Percentiles rank a stretch among this genome's conserved stretches.
phyloP scores from a whole-genome alignment of 2,329 filamentous ascomycete species.

The Aspergillus piperis region DNA sequence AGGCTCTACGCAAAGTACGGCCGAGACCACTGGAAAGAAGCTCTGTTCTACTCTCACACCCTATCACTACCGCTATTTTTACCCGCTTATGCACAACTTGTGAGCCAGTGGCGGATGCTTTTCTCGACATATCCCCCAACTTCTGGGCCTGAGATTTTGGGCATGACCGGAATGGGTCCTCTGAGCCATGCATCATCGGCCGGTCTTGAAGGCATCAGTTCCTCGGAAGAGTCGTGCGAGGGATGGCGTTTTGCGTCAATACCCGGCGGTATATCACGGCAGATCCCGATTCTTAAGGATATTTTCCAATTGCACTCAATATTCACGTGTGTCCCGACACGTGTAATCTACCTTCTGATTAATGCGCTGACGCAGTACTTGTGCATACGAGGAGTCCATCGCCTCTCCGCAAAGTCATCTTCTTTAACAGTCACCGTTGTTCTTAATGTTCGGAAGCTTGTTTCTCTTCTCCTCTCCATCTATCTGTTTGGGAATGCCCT shows the following conservation, averaged over 20 bases:
- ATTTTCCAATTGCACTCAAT: slow-evolving; percentile 20
- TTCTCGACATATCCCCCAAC: slow-evolving; percentile 37
- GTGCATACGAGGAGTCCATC: slow-evolving; percentile 93
- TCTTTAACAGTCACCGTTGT: slow-evolving; percentile 96
- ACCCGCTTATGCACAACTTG: slow-evolving; percentile 38
- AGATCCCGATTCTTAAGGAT: slow-evolving; percentile 1
- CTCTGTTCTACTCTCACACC: slow-evolving; percentile 84
- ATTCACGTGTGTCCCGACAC: slow-evolving; percentile 34
- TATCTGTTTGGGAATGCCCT: slow-evolving; percentile 90
- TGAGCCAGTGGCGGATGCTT: slow-evolving; percentile 39
- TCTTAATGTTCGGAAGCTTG: slow-evolving; percentile 89
- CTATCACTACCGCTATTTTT: slow-evolving; percentile 50
- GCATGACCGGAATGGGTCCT: background rate
- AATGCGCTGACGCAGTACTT: slow-evolving; percentile 84
- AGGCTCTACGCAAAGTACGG: slow-evolving; percentile 83
- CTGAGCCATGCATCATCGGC: background rate
- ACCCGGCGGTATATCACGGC: background rate
- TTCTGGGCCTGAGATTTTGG: slow-evolving; percentile 18
- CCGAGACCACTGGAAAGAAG: slow-evolving; percentile 84
- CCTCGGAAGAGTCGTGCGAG: background rate
- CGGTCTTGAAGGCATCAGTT: background rate
- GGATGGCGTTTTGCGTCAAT: slow-evolving; percentile 2
- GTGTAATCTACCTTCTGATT: slow-evolving; percentile 43
- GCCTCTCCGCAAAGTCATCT: slow-evolving; percentile 84
- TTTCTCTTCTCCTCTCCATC: slow-evolving; percentile 87